Percentiles rank a stretch among this genome's conserved stretches.
Evolutionary conservation across 371 early-diverging fungal species (phyloP).

Genomic region (Rhizopus sp.): DNA sequence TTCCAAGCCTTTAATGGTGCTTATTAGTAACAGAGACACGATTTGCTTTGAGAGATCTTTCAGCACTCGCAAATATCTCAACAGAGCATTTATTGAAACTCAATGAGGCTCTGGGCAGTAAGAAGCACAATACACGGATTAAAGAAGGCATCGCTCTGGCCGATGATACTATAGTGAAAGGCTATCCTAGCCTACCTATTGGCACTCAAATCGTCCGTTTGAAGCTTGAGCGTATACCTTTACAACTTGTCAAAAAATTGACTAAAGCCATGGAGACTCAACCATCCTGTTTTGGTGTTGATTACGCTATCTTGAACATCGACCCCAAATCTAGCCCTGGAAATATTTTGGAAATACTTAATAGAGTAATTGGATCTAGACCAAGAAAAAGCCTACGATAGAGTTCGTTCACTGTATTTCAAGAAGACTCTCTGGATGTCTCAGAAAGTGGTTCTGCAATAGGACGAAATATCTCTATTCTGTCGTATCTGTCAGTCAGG

Average conservation of each 20-base stretch:
- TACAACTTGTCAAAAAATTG: not conserved
- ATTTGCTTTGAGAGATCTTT: too few relatives aligned
- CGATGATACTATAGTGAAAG: too few relatives aligned
- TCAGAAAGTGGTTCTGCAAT: too few relatives aligned
- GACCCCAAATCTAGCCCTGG: too few relatives aligned
- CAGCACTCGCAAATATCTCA: not conserved
- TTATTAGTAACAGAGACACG: not conserved
- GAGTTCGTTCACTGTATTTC: slow-evolving; percentile 20
- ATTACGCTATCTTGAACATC: too few relatives aligned
- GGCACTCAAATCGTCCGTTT: too few relatives aligned
- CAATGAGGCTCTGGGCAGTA: not conserved
- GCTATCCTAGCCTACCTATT: too few relatives aligned
- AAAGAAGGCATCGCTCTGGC: not conserved
- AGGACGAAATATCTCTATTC: too few relatives aligned
- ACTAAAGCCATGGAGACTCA: not conserved
- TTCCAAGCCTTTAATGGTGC: not conserved
- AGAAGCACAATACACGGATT: not conserved
- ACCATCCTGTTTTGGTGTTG: too few relatives aligned
- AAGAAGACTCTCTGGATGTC: too few relatives aligned
- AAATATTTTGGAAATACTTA: too few relatives aligned
- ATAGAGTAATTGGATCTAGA: not conserved
- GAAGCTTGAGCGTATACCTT: not conserved
- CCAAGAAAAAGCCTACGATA: slow-evolving; percentile 26
- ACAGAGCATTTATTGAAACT: not conserved
- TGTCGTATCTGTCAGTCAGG: too few relatives aligned